Base-by-base conservation (phyloP, 257 asterid species). In the Lantana camara region DNA sequence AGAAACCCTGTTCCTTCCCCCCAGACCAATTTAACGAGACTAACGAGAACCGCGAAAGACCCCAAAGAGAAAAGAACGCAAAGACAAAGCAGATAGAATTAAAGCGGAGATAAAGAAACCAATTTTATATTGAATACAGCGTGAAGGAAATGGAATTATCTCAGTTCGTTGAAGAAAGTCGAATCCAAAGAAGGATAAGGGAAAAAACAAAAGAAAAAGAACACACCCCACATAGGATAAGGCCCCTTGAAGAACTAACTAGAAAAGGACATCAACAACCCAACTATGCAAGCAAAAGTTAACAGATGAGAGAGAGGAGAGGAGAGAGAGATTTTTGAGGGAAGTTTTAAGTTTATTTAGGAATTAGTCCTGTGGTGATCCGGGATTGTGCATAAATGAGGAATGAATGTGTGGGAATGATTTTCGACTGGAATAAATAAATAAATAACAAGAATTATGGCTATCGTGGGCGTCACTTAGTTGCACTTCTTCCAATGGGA, bases 351-450 rank as follows among this genome's bases (percentile, higher is more conserved):
- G 42, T 23, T 50, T 15, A 60, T 37, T n/a, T 35, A 53, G 57
- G 84, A 79, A 88, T 64, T 29, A 68, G 86, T 75, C 89, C 32
- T 80, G 89, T 69, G 95, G 95, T 79, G 94, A 88, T 86, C 91
- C 95, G 86, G 71, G 60, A 72, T 62, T 80, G 75, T 71, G 80
- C 72, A 75, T 70, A 68, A 75, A 66, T 23, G 73, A 60, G 66
- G 60, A 72, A 58, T 48, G 72, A 67, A 75, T 66, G 67, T 41
- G 57, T 30, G 76, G 53, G 67, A 64, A 57, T 42, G 62, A 67
- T 48, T 41, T 45, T 63, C 68, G 68, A 21, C 11, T 57, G 37
- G 37, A 7, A 19, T 13, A 68, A 53, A 55, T 55, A 29, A 7
- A 17, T 9, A 55, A 13, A 56, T 48, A 61, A 68, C 55, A 38